Conservation (phyloP, 2,329 filamentous ascomycete species). For the Lojkania enalia region DNA sequence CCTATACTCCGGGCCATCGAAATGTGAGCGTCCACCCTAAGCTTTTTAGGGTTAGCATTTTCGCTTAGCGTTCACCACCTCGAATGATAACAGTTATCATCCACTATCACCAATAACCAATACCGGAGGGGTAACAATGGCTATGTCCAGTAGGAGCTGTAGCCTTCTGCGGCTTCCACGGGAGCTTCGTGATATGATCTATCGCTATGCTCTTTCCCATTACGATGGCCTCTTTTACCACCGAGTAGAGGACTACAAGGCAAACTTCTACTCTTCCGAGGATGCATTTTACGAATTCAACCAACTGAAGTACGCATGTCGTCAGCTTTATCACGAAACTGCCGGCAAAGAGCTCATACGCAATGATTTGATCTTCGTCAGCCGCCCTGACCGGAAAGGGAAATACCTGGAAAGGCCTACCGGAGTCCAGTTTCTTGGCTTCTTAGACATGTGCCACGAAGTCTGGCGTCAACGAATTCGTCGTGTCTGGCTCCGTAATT, state of each 20-base stretch:
- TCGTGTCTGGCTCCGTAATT: not conserved
- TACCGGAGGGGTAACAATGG: too few relatives aligned
- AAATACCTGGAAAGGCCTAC: not conserved
- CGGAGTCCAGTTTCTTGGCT: not conserved
- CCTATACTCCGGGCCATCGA: too few relatives aligned
- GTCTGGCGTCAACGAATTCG: not conserved
- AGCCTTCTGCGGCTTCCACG: slow-evolving; percentile 15
- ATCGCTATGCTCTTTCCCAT: slow-evolving; percentile 13
- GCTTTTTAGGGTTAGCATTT: too few relatives aligned
- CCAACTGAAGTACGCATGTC: slow-evolving; percentile 5
- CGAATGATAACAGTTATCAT: too few relatives aligned
- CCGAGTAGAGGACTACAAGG: not conserved
- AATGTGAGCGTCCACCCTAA: too few relatives aligned
- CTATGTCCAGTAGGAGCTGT: too few relatives aligned
- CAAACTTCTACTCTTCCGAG: not conserved
- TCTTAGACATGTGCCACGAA: not conserved
- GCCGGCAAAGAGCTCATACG: not conserved
- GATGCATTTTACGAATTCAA: not conserved
- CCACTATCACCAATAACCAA: too few relatives aligned
- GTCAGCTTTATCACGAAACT: slow-evolving; percentile 7
- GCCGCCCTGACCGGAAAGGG: not conserved
- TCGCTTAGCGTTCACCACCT: too few relatives aligned
- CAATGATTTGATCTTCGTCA: slow-evolving; percentile 3
- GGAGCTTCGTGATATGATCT: slow-evolving; percentile 22
- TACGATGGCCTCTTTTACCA: not conserved